Percentiles rank a stretch among this genome's conserved stretches.
These are phyloP conservation scores for Aspergillus sp. DNA, from an alignment of 2,329 filamentous ascomycete genomes.

Conservation along the genomic window DNA sequence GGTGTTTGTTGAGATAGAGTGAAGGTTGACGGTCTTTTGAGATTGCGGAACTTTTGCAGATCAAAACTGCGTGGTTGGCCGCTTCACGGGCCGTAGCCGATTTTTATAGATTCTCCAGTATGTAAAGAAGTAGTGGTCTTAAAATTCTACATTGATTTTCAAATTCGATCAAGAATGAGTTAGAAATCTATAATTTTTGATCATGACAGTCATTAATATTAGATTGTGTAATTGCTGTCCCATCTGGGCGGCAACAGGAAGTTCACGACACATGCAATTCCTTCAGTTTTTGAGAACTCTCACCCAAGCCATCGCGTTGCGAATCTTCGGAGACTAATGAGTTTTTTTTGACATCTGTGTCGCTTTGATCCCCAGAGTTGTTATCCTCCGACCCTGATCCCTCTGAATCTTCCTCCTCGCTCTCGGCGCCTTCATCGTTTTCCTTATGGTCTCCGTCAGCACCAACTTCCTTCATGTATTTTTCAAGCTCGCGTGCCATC, in stretches of 20 bases:
- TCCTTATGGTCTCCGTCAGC: conserved; percentile 52
- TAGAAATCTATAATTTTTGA: conserved; percentile 3
- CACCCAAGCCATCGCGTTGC: conserved; percentile 19
- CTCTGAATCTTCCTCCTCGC: conserved; percentile 35
- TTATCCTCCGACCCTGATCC: conserved; percentile 35
- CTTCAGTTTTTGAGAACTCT: conserved; percentile 31
- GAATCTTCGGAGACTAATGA: conserved; percentile 20
- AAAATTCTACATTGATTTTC: background rate
- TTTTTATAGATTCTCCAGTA: background rate
- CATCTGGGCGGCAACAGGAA: conserved; percentile 3
- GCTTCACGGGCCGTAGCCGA: conserved; percentile 32
- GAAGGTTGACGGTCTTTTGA: conserved; percentile 2
- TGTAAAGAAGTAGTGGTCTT: too few relatives aligned
- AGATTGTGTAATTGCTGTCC: conserved; percentile 24
- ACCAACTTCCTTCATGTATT: conserved; percentile 76
- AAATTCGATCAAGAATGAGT: background rate
- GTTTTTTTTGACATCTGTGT: background rate
- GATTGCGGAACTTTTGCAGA: conserved; percentile 30
- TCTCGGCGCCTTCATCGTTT: conserved; percentile 39
- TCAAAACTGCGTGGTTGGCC: conserved; percentile 36
- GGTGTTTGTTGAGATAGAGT: background rate
- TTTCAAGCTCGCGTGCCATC: conserved; percentile 91
- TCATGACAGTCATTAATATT: conserved; percentile 11
- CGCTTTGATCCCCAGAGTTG: conserved; percentile 30
- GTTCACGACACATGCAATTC: conserved; percentile 33